Evolutionary conservation across 2,329 filamentous ascomycete species (phyloP).

Genomic region (Coniochaeta sp.): DNA sequence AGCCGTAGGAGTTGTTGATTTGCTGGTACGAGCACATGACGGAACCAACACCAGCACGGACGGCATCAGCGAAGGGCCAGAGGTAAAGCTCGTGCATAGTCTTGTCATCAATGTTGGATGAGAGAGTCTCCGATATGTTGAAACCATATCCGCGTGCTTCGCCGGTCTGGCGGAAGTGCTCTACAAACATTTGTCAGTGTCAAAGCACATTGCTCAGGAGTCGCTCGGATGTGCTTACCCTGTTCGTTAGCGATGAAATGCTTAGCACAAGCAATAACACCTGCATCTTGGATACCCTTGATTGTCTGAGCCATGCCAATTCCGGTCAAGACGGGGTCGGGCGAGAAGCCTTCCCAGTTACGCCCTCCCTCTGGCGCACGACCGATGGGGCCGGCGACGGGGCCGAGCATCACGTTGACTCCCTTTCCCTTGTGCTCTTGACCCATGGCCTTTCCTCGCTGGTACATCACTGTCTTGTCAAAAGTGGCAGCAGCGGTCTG

Average conservation of each 20-base stretch:
- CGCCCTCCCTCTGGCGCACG: slow-evolving; percentile 59
- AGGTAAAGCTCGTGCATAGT: slow-evolving; percentile 56
- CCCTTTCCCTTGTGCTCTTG: slow-evolving; percentile 65
- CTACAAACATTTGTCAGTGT: slow-evolving; percentile 22
- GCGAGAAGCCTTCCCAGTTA: slow-evolving; percentile 65
- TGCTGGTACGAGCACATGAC: slow-evolving; percentile 52
- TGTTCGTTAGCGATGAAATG: slow-evolving; percentile 66
- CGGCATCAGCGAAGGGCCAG: slow-evolving; percentile 58
- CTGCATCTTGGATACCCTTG: slow-evolving; percentile 71
- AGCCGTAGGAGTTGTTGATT: slow-evolving; percentile 58
- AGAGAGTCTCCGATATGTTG: slow-evolving; percentile 50
- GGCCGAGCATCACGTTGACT: slow-evolving; percentile 65
- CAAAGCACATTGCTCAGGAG: too few relatives aligned
- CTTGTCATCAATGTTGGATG: slow-evolving; percentile 49
- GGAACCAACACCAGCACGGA: slow-evolving; percentile 42
- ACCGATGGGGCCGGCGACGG: slow-evolving; percentile 66
- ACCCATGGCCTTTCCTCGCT: slow-evolving; percentile 65
- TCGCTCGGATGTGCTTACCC: slow-evolving; percentile 23
- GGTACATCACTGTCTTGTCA: slow-evolving; percentile 64
- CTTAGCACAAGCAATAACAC: slow-evolving; percentile 72
- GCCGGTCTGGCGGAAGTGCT: slow-evolving; percentile 62
- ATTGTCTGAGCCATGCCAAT: slow-evolving; percentile 65
- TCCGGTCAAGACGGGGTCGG: slow-evolving; percentile 69
- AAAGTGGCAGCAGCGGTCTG: slow-evolving; percentile 78
- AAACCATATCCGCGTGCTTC: slow-evolving; percentile 51